Evolutionary conservation across 2,329 filamentous ascomycete genomes (phyloP).

Genomic region (Alternaria ventricosa): DNA sequence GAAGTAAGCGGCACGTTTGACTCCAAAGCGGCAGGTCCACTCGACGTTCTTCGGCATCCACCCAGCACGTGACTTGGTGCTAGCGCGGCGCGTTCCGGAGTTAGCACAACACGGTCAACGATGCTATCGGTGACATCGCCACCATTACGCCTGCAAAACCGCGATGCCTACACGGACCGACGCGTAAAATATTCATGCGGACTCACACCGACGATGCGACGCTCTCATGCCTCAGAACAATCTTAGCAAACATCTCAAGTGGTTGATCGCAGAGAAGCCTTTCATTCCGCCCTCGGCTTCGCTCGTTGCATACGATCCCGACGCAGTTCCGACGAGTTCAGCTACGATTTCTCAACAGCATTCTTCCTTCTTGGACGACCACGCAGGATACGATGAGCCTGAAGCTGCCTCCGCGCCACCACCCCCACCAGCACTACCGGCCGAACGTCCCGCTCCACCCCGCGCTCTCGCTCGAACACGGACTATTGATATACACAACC

Average conservation of each 20-base stretch:
- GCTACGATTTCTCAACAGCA: conserved; percentile 24
- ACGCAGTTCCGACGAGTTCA: conserved; percentile 30
- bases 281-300: conserved; percentile 49
- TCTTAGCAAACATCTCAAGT: conserved; percentile 55
- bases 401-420: conserved; percentile 17
- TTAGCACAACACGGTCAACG: conserved; percentile 29
- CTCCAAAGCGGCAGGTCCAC: neutral
- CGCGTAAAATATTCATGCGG: conserved; percentile 33
- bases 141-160: conserved; percentile 22
- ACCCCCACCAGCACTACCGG: conserved; percentile 16
- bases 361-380: conserved; percentile 11
- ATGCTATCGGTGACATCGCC: conserved; percentile 24
- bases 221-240: conserved; percentile 58
- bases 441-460: conserved; percentile 24
- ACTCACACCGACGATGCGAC: conserved; percentile 32
- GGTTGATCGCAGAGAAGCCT: conserved; percentile 56
- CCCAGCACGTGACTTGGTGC: conserved; percentile 37
- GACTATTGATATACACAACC: conserved; percentile 36
- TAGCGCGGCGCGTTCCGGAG: conserved; percentile 27
- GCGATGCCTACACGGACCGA: conserved; percentile 18
- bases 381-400: conserved; percentile 29
- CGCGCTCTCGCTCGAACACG: conserved; percentile 25
- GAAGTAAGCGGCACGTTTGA: conserved; percentile 1
- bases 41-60: neutral
- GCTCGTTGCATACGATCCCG: conserved; percentile 38